Evolutionary conservation across 805 yeast species (phyloP).

Genomic region (Monosporozyma solicola): DNA sequence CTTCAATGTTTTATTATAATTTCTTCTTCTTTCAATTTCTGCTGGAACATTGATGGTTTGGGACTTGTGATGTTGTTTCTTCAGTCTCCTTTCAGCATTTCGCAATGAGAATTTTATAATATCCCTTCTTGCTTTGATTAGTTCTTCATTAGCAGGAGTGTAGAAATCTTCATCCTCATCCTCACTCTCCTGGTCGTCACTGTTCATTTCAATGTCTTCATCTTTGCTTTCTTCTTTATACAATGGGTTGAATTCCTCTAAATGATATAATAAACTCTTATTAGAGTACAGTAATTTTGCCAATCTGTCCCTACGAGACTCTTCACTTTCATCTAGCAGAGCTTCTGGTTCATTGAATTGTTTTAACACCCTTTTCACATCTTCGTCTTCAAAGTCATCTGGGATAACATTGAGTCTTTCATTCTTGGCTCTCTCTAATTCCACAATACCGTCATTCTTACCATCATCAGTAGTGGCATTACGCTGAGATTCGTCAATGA

Average conservation of each 20-base stretch:
- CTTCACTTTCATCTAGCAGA: slow-evolving; percentile 48
- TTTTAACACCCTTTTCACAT: slow-evolving; percentile 44
- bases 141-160: slow-evolving; percentile 61
- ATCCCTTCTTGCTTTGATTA: slow-evolving; percentile 42
- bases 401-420: slow-evolving; percentile 38
- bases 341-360: slow-evolving; percentile 49
- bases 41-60: slow-evolving; percentile 32
- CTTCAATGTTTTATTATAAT: slow-evolving; percentile 28
- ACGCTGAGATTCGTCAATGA: slow-evolving; percentile 16
- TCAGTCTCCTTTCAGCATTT: slow-evolving; percentile 37
- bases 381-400: slow-evolving; percentile 44
- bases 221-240: background rate
- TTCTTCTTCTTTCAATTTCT: slow-evolving; percentile 41
- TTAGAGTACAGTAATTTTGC: slow-evolving; percentile 35
- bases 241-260: slow-evolving; percentile 2
- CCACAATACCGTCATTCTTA: background rate
- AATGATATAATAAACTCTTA: slow-evolving; percentile 17
- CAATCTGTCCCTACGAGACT: slow-evolving; percentile 54
- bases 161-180: slow-evolving; percentile 70
- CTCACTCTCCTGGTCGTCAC: slow-evolving; percentile 27
- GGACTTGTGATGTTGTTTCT: slow-evolving; percentile 25
- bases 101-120: slow-evolving; percentile 46
- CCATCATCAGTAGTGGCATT: background rate
- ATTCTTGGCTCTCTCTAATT: slow-evolving; percentile 7
- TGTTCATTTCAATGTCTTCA: slow-evolving; percentile 4